Percentiles rank a stretch among this genome's conserved stretches.
These are phyloP conservation scores for Cyberlindnera euphorbiae DNA, from an alignment of 805 yeast genomes.

Conservation along the genomic window DNA sequence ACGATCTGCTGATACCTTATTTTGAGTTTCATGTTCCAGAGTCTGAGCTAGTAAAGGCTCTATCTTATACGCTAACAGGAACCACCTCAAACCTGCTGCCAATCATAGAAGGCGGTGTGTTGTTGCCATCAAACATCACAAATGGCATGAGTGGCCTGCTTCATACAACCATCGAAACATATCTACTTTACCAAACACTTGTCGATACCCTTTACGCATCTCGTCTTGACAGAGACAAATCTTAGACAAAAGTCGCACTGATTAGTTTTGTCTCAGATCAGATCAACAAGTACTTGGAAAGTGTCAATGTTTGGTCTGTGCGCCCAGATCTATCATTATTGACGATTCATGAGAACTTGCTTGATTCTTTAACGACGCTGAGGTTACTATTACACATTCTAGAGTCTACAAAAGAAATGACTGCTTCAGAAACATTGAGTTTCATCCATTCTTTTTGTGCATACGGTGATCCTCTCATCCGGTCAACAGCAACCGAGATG, in stretches of 20 bases:
- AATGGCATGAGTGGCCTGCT: slow-evolving; percentile 54
- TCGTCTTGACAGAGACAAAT: slow-evolving; percentile 21
- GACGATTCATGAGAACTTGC: slow-evolving; percentile 32
- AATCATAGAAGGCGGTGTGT: slow-evolving; percentile 30
- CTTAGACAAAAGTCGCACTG: slow-evolving; percentile 57
- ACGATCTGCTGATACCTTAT: slow-evolving; percentile 30
- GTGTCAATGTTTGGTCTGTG: slow-evolving; percentile 42
- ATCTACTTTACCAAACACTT: slow-evolving; percentile 54
- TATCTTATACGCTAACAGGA: slow-evolving; percentile 56
- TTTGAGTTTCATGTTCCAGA: slow-evolving; percentile 33
- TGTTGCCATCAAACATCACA: slow-evolving; percentile 49
- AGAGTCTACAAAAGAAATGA: slow-evolving; percentile 27
- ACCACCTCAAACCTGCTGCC: slow-evolving; percentile 55
- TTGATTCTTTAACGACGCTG: slow-evolving; percentile 49
- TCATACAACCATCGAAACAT: slow-evolving; percentile 63
- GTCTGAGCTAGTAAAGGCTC: slow-evolving; percentile 38
- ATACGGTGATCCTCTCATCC: slow-evolving; percentile 61
- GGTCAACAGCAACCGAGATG: slow-evolving; percentile 37
- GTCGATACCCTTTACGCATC: slow-evolving; percentile 25
- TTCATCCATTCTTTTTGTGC: slow-evolving; percentile 43
- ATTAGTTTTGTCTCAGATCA: slow-evolving; percentile 40
- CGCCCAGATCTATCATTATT: slow-evolving; percentile 29
- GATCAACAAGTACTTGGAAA: slow-evolving; percentile 37
- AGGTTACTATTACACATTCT: slow-evolving; percentile 50
- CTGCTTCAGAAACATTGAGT: slow-evolving; percentile 52